Base-by-base conservation (phyloP, 2,329 filamentous ascomycete species). In the Aspergillus piperis region DNA sequence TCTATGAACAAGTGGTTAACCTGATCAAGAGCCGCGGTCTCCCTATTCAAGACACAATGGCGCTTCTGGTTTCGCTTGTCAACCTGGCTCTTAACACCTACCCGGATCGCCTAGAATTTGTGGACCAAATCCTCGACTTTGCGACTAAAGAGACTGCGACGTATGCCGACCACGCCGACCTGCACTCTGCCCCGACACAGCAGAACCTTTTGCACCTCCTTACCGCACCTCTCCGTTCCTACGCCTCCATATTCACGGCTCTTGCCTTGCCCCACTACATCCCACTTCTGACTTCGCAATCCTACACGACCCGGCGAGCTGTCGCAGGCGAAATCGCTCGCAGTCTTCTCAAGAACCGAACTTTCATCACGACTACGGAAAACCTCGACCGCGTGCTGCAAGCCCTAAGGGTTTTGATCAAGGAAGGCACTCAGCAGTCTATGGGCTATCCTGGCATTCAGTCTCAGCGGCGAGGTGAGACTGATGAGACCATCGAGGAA, bases 21-120 rank as follows among this genome's bases (percentile, higher is more conserved):
- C 82, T 99, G 54, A 93, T 98, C 63, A 94, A 92, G 77, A 91
- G 90, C 55, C 92, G 97, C 71, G 89, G 92, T 67, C 83, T 99
- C 55, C 90, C 93, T 0, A 94, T 99, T 65, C 92, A 96, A 75
- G 96, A 99, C 74, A 96, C 91, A 17, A 95, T 96, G 68, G 95
- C 93, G 8, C 81, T 99, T 44, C 83, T 98, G 48, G 94, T 96
- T n/a, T 99, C 95, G 4, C 83, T 99, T 42, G 88, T 90, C 41
- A 98, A 98, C 69, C 85, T 99, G 59, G 92, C 96, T 8, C 84
- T 99, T 63, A 98, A 96, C 75, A 96, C 98, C 67, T 98, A 99
- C 72, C 94, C 95, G 0, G 89, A 95, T 64, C 86, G 90, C 59
- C 82, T 98, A 62, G 94, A 98, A 80, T 98, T 97, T 70, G 91